Base-by-base conservation (phyloP, 768 basidiomycete genomes). In the Lactifluus volemus region DNA sequence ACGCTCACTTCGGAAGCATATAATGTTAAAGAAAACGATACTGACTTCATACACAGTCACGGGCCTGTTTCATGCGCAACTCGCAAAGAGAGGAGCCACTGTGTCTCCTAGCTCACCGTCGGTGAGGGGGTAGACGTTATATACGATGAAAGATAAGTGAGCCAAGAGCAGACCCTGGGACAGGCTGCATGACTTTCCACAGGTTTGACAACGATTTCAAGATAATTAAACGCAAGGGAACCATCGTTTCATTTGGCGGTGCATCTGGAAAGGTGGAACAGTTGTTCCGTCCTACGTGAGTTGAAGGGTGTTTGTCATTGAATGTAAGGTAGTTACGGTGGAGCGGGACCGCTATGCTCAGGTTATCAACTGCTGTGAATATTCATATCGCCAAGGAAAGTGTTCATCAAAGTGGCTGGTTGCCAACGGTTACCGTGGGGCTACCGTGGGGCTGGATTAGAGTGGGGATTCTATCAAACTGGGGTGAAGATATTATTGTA, bases 141-240 rank as follows among this genome's bases (percentile, higher is more conserved):
- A 30, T 95, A 87, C 68, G 96, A 98, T 68, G 2, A 95, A 92
- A 76, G 92, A 92, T 71, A 97, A 93, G 81, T 94, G 73, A 61
- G 88, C 78, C 1, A 15, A 51, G 17, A 63, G 14, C 32, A 14
- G 38, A n/a, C n/a, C n/a, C n/a, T n/a, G n/a, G n/a, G n/a, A n/a
- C 10, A 34, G 25, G 42, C 32, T 30, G 8, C n/a, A 10, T 32
- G 49, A 15, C 42, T 54, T 6, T 12, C 15, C 53, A 25, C 65
- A 90, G 88, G 14, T 90, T 89, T 71, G 85, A 91, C 63, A 79
- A 81, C 65, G 79, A 94, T 74, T 90, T 94, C 74, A 81, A 84
- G 72, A 76, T 92, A 69, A 76, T 88, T n/a, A n/a, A n/a, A n/a
- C 63, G 80, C 90, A 95, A 93, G 70, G 93, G 91, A 4, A 92